phyloP scores from a whole-genome alignment of 139 green algal species.

The Chlamydomonas sp. region DNA sequence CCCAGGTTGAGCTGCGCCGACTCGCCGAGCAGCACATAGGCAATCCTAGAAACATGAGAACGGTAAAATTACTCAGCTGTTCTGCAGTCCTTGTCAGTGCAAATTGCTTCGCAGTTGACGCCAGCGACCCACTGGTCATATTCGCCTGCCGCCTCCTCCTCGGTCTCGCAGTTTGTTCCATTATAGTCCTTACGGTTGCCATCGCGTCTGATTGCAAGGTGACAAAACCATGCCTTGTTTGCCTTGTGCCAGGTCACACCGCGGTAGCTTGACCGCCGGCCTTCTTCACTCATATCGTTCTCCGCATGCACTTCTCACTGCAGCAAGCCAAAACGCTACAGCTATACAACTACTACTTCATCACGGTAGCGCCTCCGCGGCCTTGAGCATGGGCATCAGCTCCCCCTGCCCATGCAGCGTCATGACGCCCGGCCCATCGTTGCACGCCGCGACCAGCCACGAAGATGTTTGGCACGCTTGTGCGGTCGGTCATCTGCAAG shows the following conservation, averaged over 20 bases:
- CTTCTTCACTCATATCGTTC: background rate
- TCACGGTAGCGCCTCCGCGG: background rate
- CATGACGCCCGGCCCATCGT: background rate
- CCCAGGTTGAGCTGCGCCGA: slow-evolving; percentile 6
- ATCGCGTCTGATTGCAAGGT: background rate
- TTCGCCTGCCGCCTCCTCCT: slow-evolving; percentile 14
- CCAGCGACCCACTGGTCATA: slow-evolving; percentile 19
- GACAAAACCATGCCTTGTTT: background rate
- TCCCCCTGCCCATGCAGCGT: background rate
- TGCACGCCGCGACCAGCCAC: background rate
- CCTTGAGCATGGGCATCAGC: background rate
- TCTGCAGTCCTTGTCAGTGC: too few species aligned
- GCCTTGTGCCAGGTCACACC: background rate
- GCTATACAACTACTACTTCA: too few species aligned
- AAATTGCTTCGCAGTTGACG: too few species aligned
- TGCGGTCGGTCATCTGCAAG: background rate
- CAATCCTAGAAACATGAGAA: background rate
- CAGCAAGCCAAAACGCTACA: too few species aligned
- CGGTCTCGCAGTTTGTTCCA: background rate
- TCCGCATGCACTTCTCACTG: too few species aligned
- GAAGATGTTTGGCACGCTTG: background rate
- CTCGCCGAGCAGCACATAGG: background rate
- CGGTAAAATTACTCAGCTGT: too few species aligned
- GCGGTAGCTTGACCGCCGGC: background rate
- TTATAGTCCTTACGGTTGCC: background rate